Base-by-base conservation (phyloP, 2,329 filamentous ascomycete species). In the Dryadomyces sulphureus region DNA sequence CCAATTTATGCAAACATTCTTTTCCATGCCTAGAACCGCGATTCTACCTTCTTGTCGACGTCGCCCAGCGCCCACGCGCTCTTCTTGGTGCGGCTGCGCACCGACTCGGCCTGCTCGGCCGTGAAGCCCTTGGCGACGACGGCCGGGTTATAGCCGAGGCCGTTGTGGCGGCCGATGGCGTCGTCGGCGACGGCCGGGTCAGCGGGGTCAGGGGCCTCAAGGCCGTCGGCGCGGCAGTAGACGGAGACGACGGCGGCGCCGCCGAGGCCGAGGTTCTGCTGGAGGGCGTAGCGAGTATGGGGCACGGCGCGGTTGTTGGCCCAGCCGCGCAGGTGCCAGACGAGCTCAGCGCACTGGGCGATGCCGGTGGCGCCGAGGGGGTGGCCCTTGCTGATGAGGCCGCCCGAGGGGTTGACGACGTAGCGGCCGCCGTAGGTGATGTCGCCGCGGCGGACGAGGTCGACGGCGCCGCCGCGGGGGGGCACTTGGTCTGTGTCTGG, bases 251-350 rank as follows among this genome's bases (percentile, higher is more conserved):
- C 89, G 2, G 80, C 88, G 3, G 89, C 90, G 46, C 92, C 92
- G 14, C 90, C 90, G 5, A 96, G 71, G 0, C 90, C 92, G 1
- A 96, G 72, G 59, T 96, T 96, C 61, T 96, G 92, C 68, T 95
- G 89, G 53, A 96, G 68, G 48, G 83, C 84, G 48, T 77, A 78
- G 50, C 67, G 75, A 0, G 88, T 92, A 48, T 72, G 71, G 19
- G 75, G 67, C 1, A 84, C 73, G 16, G 78, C 67, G 36, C 90
- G 75, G 69, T 95, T 95, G 65, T 92, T 94, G 19, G 90, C 90
- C 90, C 90, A 95, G 12, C 90, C 90, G 53, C 90, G 77, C 55
- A 96, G 70, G 59, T 96, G 90, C 90, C 90, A 96, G 24, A 93
- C 84, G 12, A 96, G 70, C 67, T 96, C 90, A 5, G 90, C 86